phyloP scores from a whole-genome alignment of 208 protist genomes.

The Trypanosoma conorhini region DNA sequence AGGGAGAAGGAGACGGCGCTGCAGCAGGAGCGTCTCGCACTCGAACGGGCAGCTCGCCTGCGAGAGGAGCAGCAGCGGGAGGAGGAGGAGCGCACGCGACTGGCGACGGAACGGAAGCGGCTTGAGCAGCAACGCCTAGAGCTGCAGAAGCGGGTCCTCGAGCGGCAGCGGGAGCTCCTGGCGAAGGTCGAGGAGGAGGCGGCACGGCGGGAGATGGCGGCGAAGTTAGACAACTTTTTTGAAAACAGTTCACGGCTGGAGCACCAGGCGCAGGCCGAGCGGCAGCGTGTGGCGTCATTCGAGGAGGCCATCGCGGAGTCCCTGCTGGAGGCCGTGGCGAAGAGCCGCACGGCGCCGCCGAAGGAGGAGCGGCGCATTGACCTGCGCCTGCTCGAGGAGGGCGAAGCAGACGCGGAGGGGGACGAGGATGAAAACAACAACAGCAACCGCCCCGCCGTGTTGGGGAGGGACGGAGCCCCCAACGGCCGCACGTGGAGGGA shows the following conservation, averaged over 20 bases:
- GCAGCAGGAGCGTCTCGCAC: slow-evolving; percentile 30
- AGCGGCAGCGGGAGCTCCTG: slow-evolving; percentile 10
- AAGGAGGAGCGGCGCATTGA: slow-evolving; percentile 22
- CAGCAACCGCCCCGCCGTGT: background rate
- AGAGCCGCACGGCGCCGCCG: background rate
- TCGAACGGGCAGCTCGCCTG: slow-evolving; percentile 29
- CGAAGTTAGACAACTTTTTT: slow-evolving; percentile 18
- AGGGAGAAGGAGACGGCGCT: slow-evolving; percentile 41
- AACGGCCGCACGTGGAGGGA: background rate
- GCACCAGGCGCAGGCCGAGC: slow-evolving; percentile 15
- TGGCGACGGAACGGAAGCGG: slow-evolving; percentile 27
- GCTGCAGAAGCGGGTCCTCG: slow-evolving; percentile 20
- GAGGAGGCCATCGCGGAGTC: slow-evolving; percentile 24
- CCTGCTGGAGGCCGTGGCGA: slow-evolving; percentile 1
- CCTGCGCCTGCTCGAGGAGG: slow-evolving; percentile 20
- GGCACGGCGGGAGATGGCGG: slow-evolving; percentile 1
- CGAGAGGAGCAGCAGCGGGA: slow-evolving; percentile 25
- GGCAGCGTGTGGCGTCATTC: slow-evolving; percentile 8
- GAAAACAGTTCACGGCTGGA: slow-evolving; percentile 8
- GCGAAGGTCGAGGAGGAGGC: slow-evolving; percentile 18
- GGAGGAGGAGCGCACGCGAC: slow-evolving; percentile 40
- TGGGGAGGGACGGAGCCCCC: background rate
- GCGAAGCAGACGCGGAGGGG: slow-evolving; percentile 1
- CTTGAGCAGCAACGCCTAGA: slow-evolving; percentile 36
- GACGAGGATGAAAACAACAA: background rate